phyloP scores from a whole-genome alignment of 192 early-diverging fungal genomes.

The Backusella mclennaniae region DNA sequence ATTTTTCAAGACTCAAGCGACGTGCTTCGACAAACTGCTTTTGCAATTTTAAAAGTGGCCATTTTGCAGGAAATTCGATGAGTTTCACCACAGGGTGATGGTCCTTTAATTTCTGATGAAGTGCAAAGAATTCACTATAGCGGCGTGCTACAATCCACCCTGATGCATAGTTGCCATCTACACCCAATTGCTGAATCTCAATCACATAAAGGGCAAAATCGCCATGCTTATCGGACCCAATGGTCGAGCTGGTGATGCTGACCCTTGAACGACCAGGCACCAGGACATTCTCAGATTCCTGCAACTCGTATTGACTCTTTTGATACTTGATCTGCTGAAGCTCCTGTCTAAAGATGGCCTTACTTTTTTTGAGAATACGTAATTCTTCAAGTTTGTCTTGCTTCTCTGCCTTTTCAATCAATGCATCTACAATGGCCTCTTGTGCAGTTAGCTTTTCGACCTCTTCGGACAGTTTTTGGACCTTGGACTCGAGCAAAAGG shows the following conservation, averaged over 20 bases:
- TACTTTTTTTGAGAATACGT: conserved; percentile 61
- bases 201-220: conserved; percentile 64
- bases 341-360: conserved; percentile 53
- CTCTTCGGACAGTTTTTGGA: conserved; percentile 48
- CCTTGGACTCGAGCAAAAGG: conserved; percentile 57
- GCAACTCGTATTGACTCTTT: conserved; percentile 56
- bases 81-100: conserved; percentile 56
- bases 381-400: conserved; percentile 50
- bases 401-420: conserved; percentile 59
- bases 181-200: conserved; percentile 63
- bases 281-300: conserved; percentile 61
- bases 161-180: conserved; percentile 49
- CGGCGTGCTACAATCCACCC: conserved; percentile 79
- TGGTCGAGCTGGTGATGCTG: conserved; percentile 48
- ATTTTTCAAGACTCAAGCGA: conserved; percentile 63
- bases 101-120: conserved; percentile 70
- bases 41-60: conserved; percentile 65
- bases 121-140: conserved; percentile 81
- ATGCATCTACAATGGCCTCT: conserved; percentile 61
- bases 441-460: conserved; percentile 60
- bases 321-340: conserved; percentile 59
- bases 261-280: conserved; percentile 50
- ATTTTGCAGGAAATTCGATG: conserved; percentile 75
- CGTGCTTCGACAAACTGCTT: conserved; percentile 70
- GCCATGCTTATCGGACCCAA: conserved; percentile 49